Conservation (phyloP, 23 red algal genomes). For the Gracilariopsis chorda region DNA sequence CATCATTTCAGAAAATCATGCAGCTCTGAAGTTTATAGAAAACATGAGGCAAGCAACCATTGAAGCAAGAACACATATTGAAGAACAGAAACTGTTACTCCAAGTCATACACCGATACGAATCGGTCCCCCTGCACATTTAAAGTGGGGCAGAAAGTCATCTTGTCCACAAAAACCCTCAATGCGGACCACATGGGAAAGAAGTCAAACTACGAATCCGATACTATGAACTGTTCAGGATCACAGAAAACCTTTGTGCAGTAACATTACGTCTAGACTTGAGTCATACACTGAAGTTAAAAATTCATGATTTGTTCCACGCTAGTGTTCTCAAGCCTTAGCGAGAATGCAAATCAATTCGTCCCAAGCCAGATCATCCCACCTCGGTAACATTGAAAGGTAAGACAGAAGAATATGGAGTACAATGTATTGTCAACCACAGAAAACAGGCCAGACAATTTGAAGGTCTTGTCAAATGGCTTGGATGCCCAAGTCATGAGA, state of each 20-base stretch:
- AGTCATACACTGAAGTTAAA: not conserved
- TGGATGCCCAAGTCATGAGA: too few species aligned
- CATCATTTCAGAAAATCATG: not conserved
- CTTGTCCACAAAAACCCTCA: not conserved
- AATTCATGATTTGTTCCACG: not conserved
- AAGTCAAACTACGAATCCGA: not conserved
- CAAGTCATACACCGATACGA: not conserved
- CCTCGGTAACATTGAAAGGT: too few species aligned
- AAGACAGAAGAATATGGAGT: too few species aligned
- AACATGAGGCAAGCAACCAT: not conserved
- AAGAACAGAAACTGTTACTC: not conserved
- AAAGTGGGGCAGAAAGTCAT: not conserved
- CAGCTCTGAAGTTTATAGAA: not conserved
- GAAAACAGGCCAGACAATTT: too few species aligned
- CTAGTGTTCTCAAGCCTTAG: too few species aligned
- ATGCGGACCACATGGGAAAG: not conserved
- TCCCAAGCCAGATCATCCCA: too few species aligned
- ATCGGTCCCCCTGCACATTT: not conserved
- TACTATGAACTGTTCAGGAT: constrained; percentile 11
- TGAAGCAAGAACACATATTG: not conserved
- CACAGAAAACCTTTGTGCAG: not conserved
- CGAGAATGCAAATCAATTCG: too few species aligned
- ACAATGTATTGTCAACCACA: too few species aligned
- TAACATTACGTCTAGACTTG: not conserved
- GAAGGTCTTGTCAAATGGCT: too few species aligned